Evolutionary conservation across 805 yeast species (phyloP), one percentile per base, ranked within the genome.

Genomic region (Wickerhamomyces mucosus): DNA sequence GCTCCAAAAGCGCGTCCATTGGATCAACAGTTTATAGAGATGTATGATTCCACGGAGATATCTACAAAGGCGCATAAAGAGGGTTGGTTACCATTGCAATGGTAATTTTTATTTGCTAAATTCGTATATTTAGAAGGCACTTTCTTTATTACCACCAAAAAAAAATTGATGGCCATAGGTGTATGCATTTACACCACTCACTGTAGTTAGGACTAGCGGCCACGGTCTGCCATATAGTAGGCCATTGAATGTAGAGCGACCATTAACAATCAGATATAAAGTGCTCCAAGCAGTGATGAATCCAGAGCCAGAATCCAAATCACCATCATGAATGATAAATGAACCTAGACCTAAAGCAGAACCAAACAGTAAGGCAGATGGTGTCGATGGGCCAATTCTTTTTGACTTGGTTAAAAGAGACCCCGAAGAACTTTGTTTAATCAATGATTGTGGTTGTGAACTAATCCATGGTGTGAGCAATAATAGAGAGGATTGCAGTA

Each of bases 11-110:
- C 86, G 35, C 67, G 98, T 41, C 94, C 96, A 12, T 65, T 92
- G 63, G 98, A 92, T 58, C 96, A 86, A 54, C 96, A 89, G 53
- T 81, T 89, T 48, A 89, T 89, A 37, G 98, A 92, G 58, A 64
- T 85, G 64, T 89, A 81, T 52, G 79, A 86, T 46, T 82, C 75
- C 31, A 50, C 59, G 5, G 77, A 71, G 34, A 72, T 82, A n/a
- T 65, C 63, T 12, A 54, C 65, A 27, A 67, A 62, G 41, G 86
- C 86, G 5, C 44, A 47, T 5, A 51, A 62, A 24, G 59, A 66
- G 25, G 53, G 63, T 7, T 73, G 86, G 72, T 54, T 84, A 33
- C 94, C 94, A 7, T 51, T 84, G 32, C 51, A 57, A 37, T 83
- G 94, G 94, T 71, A 41, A 48, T 22, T 22, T 10, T 22, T 24